These are phyloP conservation scores for Fraxinus albicans DNA, from an alignment of 305 asterid species.

Conservation along the genomic window DNA sequence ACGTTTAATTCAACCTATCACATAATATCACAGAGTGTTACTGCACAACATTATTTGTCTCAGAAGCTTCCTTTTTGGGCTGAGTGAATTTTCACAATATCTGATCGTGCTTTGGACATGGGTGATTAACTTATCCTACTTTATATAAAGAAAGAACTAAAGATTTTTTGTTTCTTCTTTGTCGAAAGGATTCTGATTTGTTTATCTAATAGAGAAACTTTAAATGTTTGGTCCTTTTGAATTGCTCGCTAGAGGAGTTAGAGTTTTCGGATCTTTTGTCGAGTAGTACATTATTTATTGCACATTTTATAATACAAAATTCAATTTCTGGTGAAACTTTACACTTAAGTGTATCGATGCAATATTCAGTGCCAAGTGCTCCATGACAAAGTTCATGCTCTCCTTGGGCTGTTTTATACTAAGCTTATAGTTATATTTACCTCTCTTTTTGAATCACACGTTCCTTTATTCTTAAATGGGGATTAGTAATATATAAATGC, in stretches of 20 bases:
- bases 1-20: no score
- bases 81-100: background rate
- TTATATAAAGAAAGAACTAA: background rate
- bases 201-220: background rate
- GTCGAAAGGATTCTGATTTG: background rate
- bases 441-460: slow-evolving; percentile 7
- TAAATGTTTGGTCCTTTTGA: background rate
- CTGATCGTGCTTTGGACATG: background rate
- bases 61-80: background rate
- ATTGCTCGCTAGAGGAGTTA: background rate
- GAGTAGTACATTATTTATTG: background rate
- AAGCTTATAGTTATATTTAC: background rate
- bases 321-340: background rate
- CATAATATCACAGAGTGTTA: no score
- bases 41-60: no score
- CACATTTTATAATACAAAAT: background rate
- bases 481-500: slow-evolving; percentile 9
- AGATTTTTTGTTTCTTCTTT: background rate
- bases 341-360: background rate
- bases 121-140: background rate
- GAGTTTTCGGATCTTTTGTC: background rate
- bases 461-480: slow-evolving; percentile 11
- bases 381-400: background rate
- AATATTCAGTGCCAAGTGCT: background rate
- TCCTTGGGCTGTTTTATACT: background rate